Evolutionary conservation across 306 rosid genomes (phyloP).

Genomic region (Inga oerstediana): DNA sequence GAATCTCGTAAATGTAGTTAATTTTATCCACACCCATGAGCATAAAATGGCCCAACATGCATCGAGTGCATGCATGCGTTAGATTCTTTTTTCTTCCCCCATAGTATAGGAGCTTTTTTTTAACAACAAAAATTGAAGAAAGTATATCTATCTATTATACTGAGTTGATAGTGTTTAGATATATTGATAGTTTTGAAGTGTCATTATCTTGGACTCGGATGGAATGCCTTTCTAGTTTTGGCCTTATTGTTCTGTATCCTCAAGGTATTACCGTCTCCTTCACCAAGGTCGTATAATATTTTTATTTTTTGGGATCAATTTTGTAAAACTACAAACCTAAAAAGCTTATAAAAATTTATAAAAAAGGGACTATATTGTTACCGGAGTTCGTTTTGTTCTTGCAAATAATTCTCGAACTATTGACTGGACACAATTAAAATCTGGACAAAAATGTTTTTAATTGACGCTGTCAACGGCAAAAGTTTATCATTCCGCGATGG

Average conservation of each 20-base stretch:
- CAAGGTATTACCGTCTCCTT: background rate
- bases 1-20: conserved; percentile 38
- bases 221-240: background rate
- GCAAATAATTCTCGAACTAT: background rate
- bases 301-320: background rate
- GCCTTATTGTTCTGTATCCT: background rate
- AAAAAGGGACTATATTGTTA: background rate
- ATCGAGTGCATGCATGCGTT: background rate
- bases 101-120: background rate
- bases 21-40: conserved; percentile 5
- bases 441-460: background rate
- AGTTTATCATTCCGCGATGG: background rate
- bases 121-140: background rate
- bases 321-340: background rate
- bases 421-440: no score
- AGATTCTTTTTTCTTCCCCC: background rate
- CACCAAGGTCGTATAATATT: background rate
- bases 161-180: background rate
- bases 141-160: background rate
- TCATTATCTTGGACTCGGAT: background rate
- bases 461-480: background rate
- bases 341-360: background rate
- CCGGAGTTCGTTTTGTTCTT: background rate
- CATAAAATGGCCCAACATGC: conserved; percentile 6
- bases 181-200: background rate